Conservation (phyloP, 371 early-diverging fungal genomes). For the Syncephalastrum racemosum region DNA sequence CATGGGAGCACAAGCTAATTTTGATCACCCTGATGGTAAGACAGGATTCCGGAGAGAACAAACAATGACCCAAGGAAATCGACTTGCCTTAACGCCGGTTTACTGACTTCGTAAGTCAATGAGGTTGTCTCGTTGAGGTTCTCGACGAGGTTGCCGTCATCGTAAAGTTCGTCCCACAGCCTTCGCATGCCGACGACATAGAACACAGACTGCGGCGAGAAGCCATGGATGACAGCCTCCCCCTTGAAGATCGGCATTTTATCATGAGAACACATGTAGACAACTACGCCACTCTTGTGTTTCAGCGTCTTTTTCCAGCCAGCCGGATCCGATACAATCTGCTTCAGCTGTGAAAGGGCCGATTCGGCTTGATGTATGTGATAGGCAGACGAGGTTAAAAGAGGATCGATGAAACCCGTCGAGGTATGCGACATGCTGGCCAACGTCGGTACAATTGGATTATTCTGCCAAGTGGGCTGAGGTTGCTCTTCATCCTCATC, state of each 20-base stretch:
- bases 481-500: slow-evolving; percentile 18
- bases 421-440: slow-evolving; percentile 12
- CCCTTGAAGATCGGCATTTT: slow-evolving; percentile 66
- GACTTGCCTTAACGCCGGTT: slow-evolving; percentile 42
- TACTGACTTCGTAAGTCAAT: slow-evolving; percentile 52
- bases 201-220: slow-evolving; percentile 65
- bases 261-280: slow-evolving; percentile 51
- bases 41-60: neutral
- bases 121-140: slow-evolving; percentile 43
- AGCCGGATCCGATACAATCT: slow-evolving; percentile 23
- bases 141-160: slow-evolving; percentile 56
- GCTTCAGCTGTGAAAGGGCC: slow-evolving; percentile 35
- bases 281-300: slow-evolving; percentile 61
- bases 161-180: slow-evolving; percentile 64
- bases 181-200: slow-evolving; percentile 67
- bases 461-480: slow-evolving; percentile 1
- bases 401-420: slow-evolving; percentile 30
- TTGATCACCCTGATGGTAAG: neutral
- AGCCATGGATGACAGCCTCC: slow-evolving; percentile 62
- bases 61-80: neutral
- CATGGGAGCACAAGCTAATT: slow-evolving; percentile 7
- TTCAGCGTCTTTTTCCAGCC: slow-evolving; percentile 71
- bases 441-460: slow-evolving; percentile 9
- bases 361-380: slow-evolving; percentile 48
- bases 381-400: slow-evolving; percentile 34